Conservation (phyloP, 306 rosid species). For the Quercus variabilis region DNA sequence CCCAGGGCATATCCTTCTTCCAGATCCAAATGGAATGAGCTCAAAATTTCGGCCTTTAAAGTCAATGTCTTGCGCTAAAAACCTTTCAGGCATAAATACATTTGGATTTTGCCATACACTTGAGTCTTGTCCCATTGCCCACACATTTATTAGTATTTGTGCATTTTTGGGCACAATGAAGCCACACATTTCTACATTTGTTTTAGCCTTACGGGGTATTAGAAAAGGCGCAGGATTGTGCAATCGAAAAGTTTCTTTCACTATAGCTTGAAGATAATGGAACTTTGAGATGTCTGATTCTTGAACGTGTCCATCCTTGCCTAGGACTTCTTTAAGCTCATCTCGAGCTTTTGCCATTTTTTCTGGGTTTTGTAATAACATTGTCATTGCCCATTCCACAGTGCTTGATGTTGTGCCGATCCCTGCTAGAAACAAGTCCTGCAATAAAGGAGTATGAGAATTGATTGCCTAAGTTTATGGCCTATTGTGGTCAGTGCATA, state of each 20-base stretch:
- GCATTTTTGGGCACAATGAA: conserved; percentile 12
- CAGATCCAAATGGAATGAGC: not conserved
- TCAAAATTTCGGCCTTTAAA: not conserved
- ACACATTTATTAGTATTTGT: conserved; percentile 9
- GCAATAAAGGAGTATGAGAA: too few relatives aligned
- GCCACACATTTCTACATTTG: conserved; percentile 1
- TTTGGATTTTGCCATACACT: conserved; percentile 21
- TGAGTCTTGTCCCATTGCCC: conserved; percentile 30
- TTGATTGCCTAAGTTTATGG: too few relatives aligned
- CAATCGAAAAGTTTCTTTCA: conserved; percentile 27
- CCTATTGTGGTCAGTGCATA: too few relatives aligned
- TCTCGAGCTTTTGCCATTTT: not conserved
- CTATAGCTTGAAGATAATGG: conserved; percentile 12
- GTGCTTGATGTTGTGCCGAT: conserved; percentile 9
- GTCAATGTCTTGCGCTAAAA: not conserved
- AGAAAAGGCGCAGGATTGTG: conserved; percentile 29
- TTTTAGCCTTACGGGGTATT: conserved; percentile 12
- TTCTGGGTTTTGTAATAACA: conserved; percentile 13
- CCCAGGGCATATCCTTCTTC: too few relatives aligned
- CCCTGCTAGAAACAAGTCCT: conserved; percentile 15
- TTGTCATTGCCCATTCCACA: conserved; percentile 34
- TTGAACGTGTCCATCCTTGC: not conserved
- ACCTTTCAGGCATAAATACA: conserved; percentile 25
- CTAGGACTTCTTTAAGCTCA: conserved; percentile 7
- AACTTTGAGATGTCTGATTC: conserved; percentile 26